phyloP scores from a whole-genome alignment of 1,284 basidiomycete species.

The Puccinia coronata region DNA sequence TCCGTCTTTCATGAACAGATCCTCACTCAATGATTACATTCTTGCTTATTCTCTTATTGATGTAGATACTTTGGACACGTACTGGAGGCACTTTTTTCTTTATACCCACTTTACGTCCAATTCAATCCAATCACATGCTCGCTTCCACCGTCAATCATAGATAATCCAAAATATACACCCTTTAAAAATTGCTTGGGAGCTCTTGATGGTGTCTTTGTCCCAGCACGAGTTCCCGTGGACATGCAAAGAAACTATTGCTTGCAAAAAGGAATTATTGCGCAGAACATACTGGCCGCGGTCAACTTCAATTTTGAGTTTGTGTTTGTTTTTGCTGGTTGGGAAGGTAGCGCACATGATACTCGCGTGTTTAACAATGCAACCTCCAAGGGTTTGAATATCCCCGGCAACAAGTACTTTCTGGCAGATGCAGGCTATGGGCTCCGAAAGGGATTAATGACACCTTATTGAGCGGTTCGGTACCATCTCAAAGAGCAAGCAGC shows the following conservation, averaged over 20 bases:
- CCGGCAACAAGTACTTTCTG: slow-evolving; percentile 2
- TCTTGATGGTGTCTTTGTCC: slow-evolving; percentile 9
- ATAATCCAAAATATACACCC: background rate
- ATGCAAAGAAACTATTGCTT: background rate
- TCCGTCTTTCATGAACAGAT: background rate
- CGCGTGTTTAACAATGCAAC: slow-evolving; percentile 1
- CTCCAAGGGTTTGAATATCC: background rate
- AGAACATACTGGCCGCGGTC: no score
- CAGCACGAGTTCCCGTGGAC: background rate
- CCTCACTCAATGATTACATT: background rate
- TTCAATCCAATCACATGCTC: background rate
- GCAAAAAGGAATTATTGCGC: background rate
- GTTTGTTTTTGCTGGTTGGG: slow-evolving; percentile 18
- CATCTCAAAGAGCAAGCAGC: no score
- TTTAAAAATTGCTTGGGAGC: no score
- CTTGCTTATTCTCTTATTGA: background rate
- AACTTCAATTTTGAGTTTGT: background rate
- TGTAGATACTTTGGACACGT: background rate
- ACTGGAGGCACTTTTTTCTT: background rate
- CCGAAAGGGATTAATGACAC: no score
- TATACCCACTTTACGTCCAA: background rate
- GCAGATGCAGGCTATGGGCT: slow-evolving; percentile 5
- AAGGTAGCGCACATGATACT: slow-evolving; percentile 18
- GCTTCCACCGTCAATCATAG: background rate
- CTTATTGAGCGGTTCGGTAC: no score